Conservation (phyloP, 139 green algal genomes). For the Diplosphaera chodatii region DNA sequence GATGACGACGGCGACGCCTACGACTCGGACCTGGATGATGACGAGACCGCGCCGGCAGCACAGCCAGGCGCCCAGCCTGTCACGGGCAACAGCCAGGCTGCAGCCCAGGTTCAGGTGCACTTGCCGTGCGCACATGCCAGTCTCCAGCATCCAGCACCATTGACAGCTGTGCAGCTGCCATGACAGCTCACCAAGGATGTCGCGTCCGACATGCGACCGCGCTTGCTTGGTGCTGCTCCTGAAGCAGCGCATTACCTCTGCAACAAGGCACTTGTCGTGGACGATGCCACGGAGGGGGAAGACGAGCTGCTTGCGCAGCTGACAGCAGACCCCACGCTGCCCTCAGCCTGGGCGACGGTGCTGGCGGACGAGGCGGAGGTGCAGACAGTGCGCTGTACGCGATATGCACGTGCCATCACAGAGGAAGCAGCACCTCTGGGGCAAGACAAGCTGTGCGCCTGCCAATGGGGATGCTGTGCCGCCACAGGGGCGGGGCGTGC, state of each 20-base stretch:
- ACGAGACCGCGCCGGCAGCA: background rate
- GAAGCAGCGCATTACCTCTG: no score
- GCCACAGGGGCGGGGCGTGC: conserved; percentile 8
- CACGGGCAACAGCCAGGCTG: no score
- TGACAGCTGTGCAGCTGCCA: no score
- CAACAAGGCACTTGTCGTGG: background rate
- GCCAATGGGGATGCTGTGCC: no score
- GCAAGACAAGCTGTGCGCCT: background rate
- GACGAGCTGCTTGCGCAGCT: conserved; percentile 10
- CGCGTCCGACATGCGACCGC: no score
- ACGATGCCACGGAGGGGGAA: background rate
- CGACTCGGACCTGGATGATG: background rate
- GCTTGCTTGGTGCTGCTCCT: no score
- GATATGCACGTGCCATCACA: background rate
- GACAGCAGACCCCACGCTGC: background rate
- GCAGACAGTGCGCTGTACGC: background rate
- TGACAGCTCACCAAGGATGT: no score
- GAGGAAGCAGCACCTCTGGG: background rate
- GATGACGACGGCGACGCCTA: background rate
- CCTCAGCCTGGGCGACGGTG: background rate
- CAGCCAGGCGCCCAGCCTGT: no score
- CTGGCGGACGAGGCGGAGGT: background rate
- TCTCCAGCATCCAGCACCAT: no score
- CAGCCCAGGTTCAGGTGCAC: no score
- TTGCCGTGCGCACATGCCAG: no score